Percentiles rank a stretch among this genome's conserved stretches.
These are phyloP conservation scores for Lactarius evosmus DNA, from an alignment of 768 basidiomycete genomes.

Conservation along the genomic window DNA sequence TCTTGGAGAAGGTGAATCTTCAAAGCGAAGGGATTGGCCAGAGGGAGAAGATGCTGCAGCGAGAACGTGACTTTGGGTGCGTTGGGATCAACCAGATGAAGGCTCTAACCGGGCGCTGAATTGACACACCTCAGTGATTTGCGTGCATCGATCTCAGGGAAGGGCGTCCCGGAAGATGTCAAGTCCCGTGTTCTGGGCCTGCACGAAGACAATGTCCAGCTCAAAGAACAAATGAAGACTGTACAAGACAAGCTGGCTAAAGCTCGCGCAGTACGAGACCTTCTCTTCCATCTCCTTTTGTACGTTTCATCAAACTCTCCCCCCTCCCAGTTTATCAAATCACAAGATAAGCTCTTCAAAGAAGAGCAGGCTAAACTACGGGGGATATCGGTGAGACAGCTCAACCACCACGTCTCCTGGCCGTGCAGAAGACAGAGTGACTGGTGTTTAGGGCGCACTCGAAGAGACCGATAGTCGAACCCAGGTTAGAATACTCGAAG, in stretches of 20 bases:
- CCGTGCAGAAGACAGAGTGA: not conserved
- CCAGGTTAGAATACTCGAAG: slow-evolving; percentile 62
- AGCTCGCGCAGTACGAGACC: slow-evolving; percentile 59
- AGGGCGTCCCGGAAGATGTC: slow-evolving; percentile 78
- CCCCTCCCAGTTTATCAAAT: slow-evolving; percentile 78
- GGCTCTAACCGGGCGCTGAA: not conserved
- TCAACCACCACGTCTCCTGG: not conserved
- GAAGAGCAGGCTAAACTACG: slow-evolving; percentile 67
- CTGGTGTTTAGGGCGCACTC: slow-evolving; percentile 45
- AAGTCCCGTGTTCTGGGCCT: slow-evolving; percentile 68
- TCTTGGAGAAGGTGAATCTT: slow-evolving; percentile 87
- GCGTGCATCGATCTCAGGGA: slow-evolving; percentile 70
- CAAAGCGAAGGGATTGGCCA: slow-evolving; percentile 91
- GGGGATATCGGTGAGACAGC: slow-evolving; percentile 43
- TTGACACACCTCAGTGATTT: slow-evolving; percentile 53
- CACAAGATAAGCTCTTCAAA: slow-evolving; percentile 86
- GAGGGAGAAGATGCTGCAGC: slow-evolving; percentile 79
- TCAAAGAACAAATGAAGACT: slow-evolving; percentile 71
- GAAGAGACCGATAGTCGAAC: slow-evolving; percentile 71
- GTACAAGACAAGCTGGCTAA: slow-evolving; percentile 74
- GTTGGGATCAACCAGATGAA: slow-evolving; percentile 27
- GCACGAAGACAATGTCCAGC: slow-evolving; percentile 70
- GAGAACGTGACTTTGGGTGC: slow-evolving; percentile 83
- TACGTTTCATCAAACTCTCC: not conserved
- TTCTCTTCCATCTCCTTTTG: not conserved